Conservation (phyloP, 805 yeast genomes). For the Candida michaelii region DNA sequence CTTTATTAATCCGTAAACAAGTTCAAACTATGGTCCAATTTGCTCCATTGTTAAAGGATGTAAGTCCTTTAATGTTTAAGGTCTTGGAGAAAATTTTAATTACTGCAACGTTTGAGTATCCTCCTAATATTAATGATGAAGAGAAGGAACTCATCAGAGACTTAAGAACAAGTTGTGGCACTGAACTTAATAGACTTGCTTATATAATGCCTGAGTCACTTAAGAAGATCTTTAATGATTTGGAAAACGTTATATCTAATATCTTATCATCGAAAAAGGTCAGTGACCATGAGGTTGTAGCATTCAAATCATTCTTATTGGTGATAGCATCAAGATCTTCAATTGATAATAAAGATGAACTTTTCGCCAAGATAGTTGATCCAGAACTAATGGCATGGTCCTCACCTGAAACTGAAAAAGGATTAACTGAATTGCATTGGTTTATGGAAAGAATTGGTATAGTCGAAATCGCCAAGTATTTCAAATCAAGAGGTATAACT, state of each 20-base stretch:
- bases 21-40: slow-evolving; percentile 93
- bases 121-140: slow-evolving; percentile 65
- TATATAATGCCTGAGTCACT: slow-evolving; percentile 91
- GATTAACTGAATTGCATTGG: slow-evolving; percentile 89
- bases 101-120: slow-evolving; percentile 81
- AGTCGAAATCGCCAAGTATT: slow-evolving; percentile 89
- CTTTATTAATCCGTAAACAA: slow-evolving; percentile 77
- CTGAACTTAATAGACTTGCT: slow-evolving; percentile 91
- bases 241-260: slow-evolving; percentile 76
- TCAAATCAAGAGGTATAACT: slow-evolving; percentile 76
- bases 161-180: slow-evolving; percentile 87
- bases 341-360: slow-evolving; percentile 66
- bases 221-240: slow-evolving; percentile 73
- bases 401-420: slow-evolving; percentile 85
- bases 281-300: slow-evolving; percentile 88
- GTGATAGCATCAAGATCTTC: slow-evolving; percentile 90
- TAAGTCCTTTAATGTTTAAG: slow-evolving; percentile 70
- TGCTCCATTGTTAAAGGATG: slow-evolving; percentile 83
- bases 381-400: slow-evolving; percentile 94
- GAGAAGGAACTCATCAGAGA: slow-evolving; percentile 80
- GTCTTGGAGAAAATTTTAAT: slow-evolving; percentile 83
- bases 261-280: slow-evolving; percentile 69
- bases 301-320: slow-evolving; percentile 86
- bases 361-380: slow-evolving; percentile 86
- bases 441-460: slow-evolving; percentile 97